Conservation (phyloP, 1,139 yeast genomes). For the Hyphopichia pseudoburtonii region DNA sequence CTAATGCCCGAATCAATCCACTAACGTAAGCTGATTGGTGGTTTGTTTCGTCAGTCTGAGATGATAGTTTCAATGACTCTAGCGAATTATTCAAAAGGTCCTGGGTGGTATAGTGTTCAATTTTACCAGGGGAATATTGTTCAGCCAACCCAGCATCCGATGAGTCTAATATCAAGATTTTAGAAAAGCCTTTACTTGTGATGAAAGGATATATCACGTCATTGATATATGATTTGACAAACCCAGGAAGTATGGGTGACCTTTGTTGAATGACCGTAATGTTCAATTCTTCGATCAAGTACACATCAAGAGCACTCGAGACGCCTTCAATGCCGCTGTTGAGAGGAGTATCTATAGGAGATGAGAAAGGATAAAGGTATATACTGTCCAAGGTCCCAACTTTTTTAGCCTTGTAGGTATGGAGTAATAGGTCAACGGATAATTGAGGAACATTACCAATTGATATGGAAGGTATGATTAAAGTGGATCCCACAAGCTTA, state of each 20-base stretch:
- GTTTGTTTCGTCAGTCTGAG: constrained; percentile 8
- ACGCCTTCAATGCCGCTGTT: constrained; percentile 32
- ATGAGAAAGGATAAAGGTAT: constrained; percentile 76
- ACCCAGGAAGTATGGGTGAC: constrained; percentile 77
- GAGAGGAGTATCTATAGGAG: constrained; percentile 60
- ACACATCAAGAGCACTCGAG: constrained; percentile 64
- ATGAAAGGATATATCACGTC: constrained; percentile 57
- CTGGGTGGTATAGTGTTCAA: constrained; percentile 33
- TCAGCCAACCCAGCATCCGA: constrained; percentile 60
- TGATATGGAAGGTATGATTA: constrained; percentile 77
- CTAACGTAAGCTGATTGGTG: constrained; percentile 13
- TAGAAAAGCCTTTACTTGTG: constrained; percentile 33
- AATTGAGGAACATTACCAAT: constrained; percentile 91
- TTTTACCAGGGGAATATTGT: constrained; percentile 20
- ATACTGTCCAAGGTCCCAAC: constrained; percentile 58
- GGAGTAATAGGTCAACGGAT: constrained; percentile 69
- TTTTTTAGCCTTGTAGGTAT: constrained; percentile 53
- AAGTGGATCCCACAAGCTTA: constrained; percentile 15
- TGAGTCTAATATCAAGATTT: constrained; percentile 66
- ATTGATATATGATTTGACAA: constrained; percentile 48
- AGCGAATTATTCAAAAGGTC: constrained; percentile 34
- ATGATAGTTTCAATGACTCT: constrained; percentile 20
- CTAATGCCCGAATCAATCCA: constrained; percentile 7
- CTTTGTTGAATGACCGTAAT: constrained; percentile 74
- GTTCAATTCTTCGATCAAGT: constrained; percentile 34